Conservation (phyloP, 805 yeast genomes). For the Lachancea dasiensis region DNA sequence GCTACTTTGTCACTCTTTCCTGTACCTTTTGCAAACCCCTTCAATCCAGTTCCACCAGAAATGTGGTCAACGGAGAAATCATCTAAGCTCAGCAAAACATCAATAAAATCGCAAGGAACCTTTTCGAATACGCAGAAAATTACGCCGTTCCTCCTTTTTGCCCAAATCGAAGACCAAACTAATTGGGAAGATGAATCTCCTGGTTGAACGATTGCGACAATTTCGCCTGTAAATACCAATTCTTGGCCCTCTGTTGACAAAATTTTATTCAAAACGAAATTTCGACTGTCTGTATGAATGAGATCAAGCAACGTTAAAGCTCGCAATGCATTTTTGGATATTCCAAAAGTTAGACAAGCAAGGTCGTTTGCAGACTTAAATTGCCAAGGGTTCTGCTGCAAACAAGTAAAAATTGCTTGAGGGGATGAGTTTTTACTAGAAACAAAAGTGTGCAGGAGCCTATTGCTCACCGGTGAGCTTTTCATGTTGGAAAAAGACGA, state of each 20-base stretch:
- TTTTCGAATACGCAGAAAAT: slow-evolving; percentile 84
- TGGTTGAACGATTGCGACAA: slow-evolving; percentile 69
- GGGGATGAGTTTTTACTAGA: slow-evolving; percentile 68
- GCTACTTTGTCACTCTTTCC: background rate
- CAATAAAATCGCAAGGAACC: slow-evolving; percentile 66
- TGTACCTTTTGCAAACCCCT: slow-evolving; percentile 1
- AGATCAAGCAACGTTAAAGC: slow-evolving; percentile 66
- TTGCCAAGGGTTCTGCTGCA: slow-evolving; percentile 66
- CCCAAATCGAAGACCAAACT: slow-evolving; percentile 91
- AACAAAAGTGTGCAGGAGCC: slow-evolving; percentile 59
- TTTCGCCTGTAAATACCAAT: slow-evolving; percentile 73
- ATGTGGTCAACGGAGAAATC: slow-evolving; percentile 26
- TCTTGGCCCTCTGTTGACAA: slow-evolving; percentile 35
- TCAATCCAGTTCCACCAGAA: slow-evolving; percentile 22
- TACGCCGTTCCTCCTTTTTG: slow-evolving; percentile 62
- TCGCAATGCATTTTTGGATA: slow-evolving; percentile 56
- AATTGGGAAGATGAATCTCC: slow-evolving; percentile 41
- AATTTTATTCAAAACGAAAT: slow-evolving; percentile 57
- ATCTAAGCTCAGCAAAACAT: slow-evolving; percentile 39
- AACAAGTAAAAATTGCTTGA: slow-evolving; percentile 82
- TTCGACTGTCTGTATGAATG: slow-evolving; percentile 69
- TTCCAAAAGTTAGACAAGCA: slow-evolving; percentile 83
- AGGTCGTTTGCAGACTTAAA: slow-evolving; percentile 83
- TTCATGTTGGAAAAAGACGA: slow-evolving; percentile 5
- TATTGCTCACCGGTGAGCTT: slow-evolving; percentile 8